Base-by-base conservation (phyloP, 2,329 filamentous ascomycete genomes). In the Ophiostoma angusticollis region DNA sequence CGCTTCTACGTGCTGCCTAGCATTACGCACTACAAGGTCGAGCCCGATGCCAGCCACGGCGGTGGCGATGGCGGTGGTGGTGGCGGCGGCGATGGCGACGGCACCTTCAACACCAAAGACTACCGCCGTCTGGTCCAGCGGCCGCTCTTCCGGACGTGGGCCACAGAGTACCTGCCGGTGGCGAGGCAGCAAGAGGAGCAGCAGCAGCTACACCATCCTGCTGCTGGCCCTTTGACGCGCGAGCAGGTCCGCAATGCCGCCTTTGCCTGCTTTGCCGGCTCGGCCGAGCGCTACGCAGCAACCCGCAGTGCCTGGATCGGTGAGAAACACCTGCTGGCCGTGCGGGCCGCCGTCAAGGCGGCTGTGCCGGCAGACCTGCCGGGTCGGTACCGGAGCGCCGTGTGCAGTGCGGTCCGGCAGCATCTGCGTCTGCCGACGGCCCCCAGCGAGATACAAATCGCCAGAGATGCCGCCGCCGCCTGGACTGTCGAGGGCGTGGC, bases 91-190 rank as follows among this genome's bases (percentile, higher is more conserved):
- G 13, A 54, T 60, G 35, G 61, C 56, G 37, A 55, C 53, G 41
- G 45, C 5, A 9, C 21, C 2, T 12, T 28, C 41, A 72, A 65
- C 25, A 48, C 63, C 17, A 74, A 72, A 40, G 77, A 83, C 46
- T 65, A 74, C 2, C 63, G 65, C 17, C 67, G 76, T 3, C 63
- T 76, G 58, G 53, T 47, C 0, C 61, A 64, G 29, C 67, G 81
- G 0, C 65, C 67, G 0, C 63, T 75, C 21, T 85, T 75, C 51
- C 59, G 61, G 2, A 53, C 54, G 6, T 87, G 80, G 68, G 54
- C 78, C 5, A 63, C 78, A 1, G 70, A 77, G 5, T 85, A 73
- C 45, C 55, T 80, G n/a, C 74, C 76, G 50, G 50, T 3, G 19
- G 31, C 41, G 8, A 22, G 36, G 17, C 18, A 14, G 11, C 16